Conservation (phyloP, 352 stramenopile genomes). For the Pythium sp. region DNA sequence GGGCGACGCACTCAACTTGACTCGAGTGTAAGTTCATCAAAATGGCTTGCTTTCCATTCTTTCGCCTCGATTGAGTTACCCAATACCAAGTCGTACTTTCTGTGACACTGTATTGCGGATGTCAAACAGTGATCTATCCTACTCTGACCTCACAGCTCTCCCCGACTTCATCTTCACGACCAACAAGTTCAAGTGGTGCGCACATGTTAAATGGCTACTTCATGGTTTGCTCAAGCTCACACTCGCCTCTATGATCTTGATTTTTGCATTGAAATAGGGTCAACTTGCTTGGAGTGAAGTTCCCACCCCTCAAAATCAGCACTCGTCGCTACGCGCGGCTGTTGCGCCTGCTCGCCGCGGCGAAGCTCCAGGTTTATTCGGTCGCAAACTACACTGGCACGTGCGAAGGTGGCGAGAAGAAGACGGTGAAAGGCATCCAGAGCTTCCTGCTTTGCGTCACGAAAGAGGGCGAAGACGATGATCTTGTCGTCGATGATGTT, state of each 20-base stretch:
- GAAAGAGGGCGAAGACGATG: slow-evolving; percentile 6
- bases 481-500: background rate
- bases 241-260: background rate
- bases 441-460: slow-evolving; percentile 8
- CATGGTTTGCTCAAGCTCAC: background rate
- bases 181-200: background rate
- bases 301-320: slow-evolving; percentile 2
- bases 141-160: background rate
- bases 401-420: background rate
- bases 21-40: background rate
- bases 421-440: slow-evolving; percentile 7
- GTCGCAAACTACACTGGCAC: background rate
- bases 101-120: background rate
- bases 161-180: slow-evolving; percentile 10
- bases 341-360: background rate
- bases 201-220: too few species aligned
- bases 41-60: too few species aligned
- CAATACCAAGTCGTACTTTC: background rate
- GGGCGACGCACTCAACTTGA: background rate
- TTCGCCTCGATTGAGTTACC: too few species aligned
- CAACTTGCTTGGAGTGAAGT: slow-evolving; percentile 2
- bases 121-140: slow-evolving; percentile 1
- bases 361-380: slow-evolving; percentile 2
- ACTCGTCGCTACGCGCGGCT: background rate
- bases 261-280: background rate